Evolutionary conservation across 73 alveolate species (phyloP).

Genomic region (Paramecium bursaria): DNA sequence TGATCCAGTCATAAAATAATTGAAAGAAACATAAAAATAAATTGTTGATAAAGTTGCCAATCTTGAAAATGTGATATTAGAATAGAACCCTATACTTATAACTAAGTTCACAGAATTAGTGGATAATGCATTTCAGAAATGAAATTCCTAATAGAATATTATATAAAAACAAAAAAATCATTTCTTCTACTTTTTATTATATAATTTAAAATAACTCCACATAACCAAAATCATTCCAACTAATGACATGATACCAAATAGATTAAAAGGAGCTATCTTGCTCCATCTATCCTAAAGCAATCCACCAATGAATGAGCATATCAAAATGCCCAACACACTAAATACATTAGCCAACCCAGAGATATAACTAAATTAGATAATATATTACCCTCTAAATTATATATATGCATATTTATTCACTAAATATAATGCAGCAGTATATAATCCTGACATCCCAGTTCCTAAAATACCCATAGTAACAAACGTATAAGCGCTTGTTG

Average conservation of each 20-base stretch:
- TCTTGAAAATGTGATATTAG: conserved; percentile 25
- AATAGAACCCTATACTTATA: conserved; percentile 28
- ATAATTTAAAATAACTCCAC: conserved; percentile 30
- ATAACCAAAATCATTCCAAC: conserved; percentile 30
- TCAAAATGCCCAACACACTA: conserved; percentile 47
- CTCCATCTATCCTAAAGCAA: conserved; percentile 27
- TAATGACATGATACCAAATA: conserved; percentile 43
- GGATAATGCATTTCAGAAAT: conserved; percentile 19
- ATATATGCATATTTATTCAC: conserved; percentile 65
- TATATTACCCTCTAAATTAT: conserved; percentile 68
- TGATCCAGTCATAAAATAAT: conserved; percentile 28
- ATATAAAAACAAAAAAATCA: no score
- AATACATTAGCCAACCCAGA: conserved; percentile 53
- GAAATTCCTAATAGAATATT: no score
- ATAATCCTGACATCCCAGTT: conserved; percentile 67
- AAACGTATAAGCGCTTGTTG: conserved; percentile 52
- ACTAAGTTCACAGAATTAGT: conserved; percentile 39
- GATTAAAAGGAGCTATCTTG: conserved; percentile 49
- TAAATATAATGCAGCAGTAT: conserved; percentile 67
- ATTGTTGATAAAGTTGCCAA: conserved; percentile 11
- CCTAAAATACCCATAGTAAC: conserved; percentile 62
- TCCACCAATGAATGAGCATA: conserved; percentile 53
- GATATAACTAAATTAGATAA: conserved; percentile 8
- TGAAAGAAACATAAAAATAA: not conserved
- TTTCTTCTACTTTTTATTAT: not conserved